phyloP scores from a whole-genome alignment of 1,139 yeast genomes.

The Chernovozyma sophiae-reginae region DNA sequence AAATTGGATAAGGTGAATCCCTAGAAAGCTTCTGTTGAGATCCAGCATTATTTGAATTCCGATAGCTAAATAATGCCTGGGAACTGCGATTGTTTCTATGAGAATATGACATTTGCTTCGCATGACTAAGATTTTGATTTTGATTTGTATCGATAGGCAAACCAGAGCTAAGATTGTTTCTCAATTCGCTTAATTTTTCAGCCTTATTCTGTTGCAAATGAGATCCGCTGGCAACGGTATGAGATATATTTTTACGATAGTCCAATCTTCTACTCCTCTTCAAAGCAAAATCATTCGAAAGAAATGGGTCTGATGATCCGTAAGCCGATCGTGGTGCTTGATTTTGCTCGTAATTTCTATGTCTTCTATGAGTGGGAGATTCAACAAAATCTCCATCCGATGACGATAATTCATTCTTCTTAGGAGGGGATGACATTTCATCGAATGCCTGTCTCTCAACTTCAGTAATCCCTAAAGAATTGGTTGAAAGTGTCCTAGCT shows the following conservation, averaged over 20 bases:
- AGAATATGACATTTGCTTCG: conserved; percentile 7
- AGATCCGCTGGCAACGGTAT: conserved; percentile 19
- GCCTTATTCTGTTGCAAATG: conserved; percentile 26
- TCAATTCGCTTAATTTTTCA: conserved; percentile 30
- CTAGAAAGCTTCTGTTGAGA: conserved; percentile 5
- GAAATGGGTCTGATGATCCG: conserved; percentile 1
- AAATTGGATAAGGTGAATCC: conserved; percentile 21
- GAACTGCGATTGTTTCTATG: conserved; percentile 13
- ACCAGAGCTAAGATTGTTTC: conserved; percentile 21
- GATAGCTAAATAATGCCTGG: conserved; percentile 30
- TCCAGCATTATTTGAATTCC: conserved; percentile 13
- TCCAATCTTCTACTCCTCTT: conserved; percentile 41
- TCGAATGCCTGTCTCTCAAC: conserved; percentile 47
- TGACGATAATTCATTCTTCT: background rate
- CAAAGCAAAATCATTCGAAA: conserved; percentile 28
- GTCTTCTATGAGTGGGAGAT: background rate
- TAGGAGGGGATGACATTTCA: conserved; percentile 27
- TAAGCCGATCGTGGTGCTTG: background rate
- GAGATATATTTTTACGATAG: conserved; percentile 26
- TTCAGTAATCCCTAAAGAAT: conserved; percentile 54
- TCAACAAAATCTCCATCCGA: background rate
- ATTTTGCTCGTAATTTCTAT: background rate
- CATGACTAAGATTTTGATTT: background rate
- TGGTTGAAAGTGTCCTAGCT: conserved; percentile 65
- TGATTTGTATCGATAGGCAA: conserved; percentile 3